Percentiles rank a stretch among this genome's conserved stretches.
Evolutionary conservation across 78 protist species (phyloP).

Genomic region (Guillardia theta): DNA sequence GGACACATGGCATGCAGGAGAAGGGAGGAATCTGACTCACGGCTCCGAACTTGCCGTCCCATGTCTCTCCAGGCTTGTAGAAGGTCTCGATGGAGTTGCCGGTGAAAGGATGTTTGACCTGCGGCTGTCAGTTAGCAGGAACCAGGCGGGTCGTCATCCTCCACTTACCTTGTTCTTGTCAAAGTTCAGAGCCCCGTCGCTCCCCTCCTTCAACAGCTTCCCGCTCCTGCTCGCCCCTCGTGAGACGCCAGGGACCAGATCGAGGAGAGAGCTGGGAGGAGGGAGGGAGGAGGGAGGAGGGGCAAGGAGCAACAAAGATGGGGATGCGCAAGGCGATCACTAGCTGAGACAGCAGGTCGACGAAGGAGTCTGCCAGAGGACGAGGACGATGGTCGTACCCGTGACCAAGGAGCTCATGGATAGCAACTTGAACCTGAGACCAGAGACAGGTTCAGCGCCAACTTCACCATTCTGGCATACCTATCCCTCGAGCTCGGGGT

Average conservation of each 20-base stretch:
- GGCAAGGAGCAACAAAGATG: not conserved
- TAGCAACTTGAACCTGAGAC: constrained; percentile 44
- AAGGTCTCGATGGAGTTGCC: constrained; percentile 48
- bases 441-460: too few relatives aligned
- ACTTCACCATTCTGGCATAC: too few relatives aligned
- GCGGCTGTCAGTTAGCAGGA: not conserved
- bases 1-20: too few relatives aligned
- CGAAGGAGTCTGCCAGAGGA: too few relatives aligned
- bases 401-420: constrained; percentile 84
- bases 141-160: not conserved
- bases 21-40: too few relatives aligned
- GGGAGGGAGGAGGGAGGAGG: not conserved
- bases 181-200: constrained; percentile 28
- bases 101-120: constrained; percentile 54
- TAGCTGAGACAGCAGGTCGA: not conserved
- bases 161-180: not conserved
- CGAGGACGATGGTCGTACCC: constrained; percentile 36
- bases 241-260: not conserved
- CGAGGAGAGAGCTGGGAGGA: not conserved
- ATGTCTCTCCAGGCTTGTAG: constrained; percentile 72
- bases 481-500: too few relatives aligned
- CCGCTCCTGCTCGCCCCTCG: constrained; percentile 51
- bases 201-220: constrained; percentile 46
- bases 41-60: constrained; percentile 43
- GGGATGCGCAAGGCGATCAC: not conserved